Conservation (phyloP, 2,329 filamentous ascomycete genomes). For the Sclerotinia borealis region DNA sequence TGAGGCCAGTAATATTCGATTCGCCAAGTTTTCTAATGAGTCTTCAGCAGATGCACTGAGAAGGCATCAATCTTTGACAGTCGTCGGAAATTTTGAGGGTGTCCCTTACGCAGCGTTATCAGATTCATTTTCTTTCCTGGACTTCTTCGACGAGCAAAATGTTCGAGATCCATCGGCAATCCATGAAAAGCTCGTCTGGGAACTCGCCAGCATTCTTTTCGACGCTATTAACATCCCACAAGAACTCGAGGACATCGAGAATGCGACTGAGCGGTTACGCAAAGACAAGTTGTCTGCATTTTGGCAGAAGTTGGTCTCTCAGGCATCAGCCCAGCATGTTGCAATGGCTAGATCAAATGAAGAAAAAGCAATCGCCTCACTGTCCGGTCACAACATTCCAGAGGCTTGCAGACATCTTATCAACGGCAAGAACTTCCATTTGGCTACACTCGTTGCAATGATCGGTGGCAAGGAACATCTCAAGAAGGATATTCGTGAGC, state of each 20-base stretch:
- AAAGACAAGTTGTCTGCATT: constrained; percentile 63
- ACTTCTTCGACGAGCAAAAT: constrained; percentile 40
- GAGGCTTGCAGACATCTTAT: constrained; percentile 79
- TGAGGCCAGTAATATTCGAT: constrained; percentile 57
- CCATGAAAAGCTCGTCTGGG: constrained; percentile 76
- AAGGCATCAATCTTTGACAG: constrained; percentile 50
- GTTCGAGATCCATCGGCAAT: constrained; percentile 39
- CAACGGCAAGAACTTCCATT: constrained; percentile 68
- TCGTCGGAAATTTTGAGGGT: constrained; percentile 47
- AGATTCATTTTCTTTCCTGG: constrained; percentile 42
- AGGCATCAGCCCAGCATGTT: constrained; percentile 47
- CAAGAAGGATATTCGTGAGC: constrained; percentile 68
- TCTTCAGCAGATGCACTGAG: constrained; percentile 48
- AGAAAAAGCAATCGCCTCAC: constrained; percentile 74
- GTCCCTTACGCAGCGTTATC: constrained; percentile 54
- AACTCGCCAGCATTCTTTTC: constrained; percentile 80
- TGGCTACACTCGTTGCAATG: constrained; percentile 79
- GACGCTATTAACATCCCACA: constrained; percentile 53
- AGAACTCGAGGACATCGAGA: constrained; percentile 35
- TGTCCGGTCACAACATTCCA: constrained; percentile 71
- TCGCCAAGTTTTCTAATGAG: constrained; percentile 58
- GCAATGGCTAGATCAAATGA: constrained; percentile 60
- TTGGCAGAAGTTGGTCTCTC: constrained; percentile 60
- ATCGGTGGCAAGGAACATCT: constrained; percentile 67
- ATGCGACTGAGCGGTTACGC: constrained; percentile 38